Conservation (phyloP, 1,284 basidiomycete genomes). For the Moesziomyces sp. region DNA sequence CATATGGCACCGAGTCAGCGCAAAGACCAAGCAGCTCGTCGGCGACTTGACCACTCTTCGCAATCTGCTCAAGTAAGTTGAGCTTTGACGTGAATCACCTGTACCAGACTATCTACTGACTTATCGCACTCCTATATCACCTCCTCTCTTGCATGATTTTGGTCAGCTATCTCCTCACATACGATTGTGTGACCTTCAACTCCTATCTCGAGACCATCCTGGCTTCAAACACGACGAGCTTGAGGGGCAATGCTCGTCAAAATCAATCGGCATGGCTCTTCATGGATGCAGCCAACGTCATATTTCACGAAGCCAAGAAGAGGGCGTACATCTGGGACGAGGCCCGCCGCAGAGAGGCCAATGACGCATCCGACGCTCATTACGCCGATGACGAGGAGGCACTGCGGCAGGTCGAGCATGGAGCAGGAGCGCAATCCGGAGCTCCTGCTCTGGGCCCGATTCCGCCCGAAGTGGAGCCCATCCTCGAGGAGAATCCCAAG, state of each 20-base stretch:
- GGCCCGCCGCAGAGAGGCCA: constrained; percentile 5
- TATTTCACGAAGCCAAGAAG: constrained; percentile 84
- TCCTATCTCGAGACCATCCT: constrained; percentile 90
- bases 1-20: constrained; percentile 95
- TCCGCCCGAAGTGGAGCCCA: constrained; percentile 82
- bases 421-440: neutral
- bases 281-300: constrained; percentile 86
- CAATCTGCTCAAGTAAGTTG: constrained; percentile 79
- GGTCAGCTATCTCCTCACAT: constrained; percentile 83
- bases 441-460: constrained; percentile 8
- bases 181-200: constrained; percentile 90
- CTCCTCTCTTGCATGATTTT: neutral
- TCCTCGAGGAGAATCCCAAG: constrained; percentile 93
- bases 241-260: constrained; percentile 63
- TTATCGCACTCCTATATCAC: neutral
- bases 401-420: constrained; percentile 51
- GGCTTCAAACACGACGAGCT: constrained; percentile 74
- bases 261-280: constrained; percentile 86
- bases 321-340: constrained; percentile 77
- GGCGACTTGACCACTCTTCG: constrained; percentile 86
- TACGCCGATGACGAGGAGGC: constrained; percentile 65
- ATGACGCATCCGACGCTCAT: constrained; percentile 5
- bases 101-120: neutral
- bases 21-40: constrained; percentile 90
- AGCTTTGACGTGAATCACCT: neutral